Percentiles rank a stretch among this genome's conserved stretches.
Evolutionary conservation across 2,329 filamentous ascomycete species (phyloP).

Genomic region (Pseudopyricularia javanii): DNA sequence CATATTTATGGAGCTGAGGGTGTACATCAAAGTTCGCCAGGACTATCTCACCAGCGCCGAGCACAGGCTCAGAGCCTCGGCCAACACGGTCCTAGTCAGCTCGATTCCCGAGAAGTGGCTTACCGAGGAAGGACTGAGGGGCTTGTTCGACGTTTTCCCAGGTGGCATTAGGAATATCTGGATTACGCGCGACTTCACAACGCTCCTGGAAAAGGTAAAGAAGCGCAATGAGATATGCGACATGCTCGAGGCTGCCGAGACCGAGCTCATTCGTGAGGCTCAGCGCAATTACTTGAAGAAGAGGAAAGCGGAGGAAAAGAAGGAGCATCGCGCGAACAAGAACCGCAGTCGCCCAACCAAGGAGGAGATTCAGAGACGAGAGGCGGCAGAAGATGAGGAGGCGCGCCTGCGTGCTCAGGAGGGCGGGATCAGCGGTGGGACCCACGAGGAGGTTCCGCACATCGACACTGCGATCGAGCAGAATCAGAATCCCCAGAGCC

Average conservation of each 20-base stretch:
- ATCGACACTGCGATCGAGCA: conserved; percentile 21
- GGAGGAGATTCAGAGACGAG: conserved; percentile 32
- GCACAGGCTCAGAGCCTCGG: conserved; percentile 83
- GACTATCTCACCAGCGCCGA: conserved; percentile 91
- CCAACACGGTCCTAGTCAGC: conserved; percentile 88
- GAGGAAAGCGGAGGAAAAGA: conserved; percentile 51
- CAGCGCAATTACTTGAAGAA: conserved; percentile 70
- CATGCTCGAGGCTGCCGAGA: conserved; percentile 70
- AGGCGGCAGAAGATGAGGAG: conserved; percentile 34
- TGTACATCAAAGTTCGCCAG: conserved; percentile 88
- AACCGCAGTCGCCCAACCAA: conserved; percentile 34
- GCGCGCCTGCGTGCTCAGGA: conserved; percentile 38
- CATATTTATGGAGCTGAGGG: conserved; percentile 72
- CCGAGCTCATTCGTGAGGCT: conserved; percentile 66
- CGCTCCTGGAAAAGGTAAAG: conserved; percentile 73
- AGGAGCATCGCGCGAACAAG: conserved; percentile 39
- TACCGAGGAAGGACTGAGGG: conserved; percentile 65
- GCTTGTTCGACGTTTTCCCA: conserved; percentile 89
- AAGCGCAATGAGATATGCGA: conserved; percentile 59
- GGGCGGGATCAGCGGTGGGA: conserved; percentile 37
- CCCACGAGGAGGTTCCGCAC: conserved; percentile 41
- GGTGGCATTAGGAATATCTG: conserved; percentile 92
- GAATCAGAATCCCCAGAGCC: conserved; percentile 4
- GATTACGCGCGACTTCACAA: conserved; percentile 84
- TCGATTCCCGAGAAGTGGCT: conserved; percentile 89